A percentile compares a stretch with the other conserved stretches of the same genome.
phyloP scores from a whole-genome alignment of 495 filamentous ascomycete species.

The Neurospora intermedia region DNA sequence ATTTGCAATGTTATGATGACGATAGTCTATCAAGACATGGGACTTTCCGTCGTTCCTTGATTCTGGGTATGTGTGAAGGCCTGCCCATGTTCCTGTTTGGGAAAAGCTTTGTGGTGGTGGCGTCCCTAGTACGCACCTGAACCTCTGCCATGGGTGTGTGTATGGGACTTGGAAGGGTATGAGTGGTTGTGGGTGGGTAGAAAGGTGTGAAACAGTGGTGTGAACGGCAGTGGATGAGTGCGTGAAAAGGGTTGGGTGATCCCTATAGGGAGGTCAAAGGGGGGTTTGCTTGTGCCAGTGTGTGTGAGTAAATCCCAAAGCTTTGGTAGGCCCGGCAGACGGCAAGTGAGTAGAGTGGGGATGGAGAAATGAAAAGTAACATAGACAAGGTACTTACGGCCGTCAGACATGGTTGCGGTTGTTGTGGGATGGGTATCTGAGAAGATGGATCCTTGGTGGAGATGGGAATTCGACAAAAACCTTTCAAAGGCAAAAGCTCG shows the following conservation, averaged over 20 bases:
- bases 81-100: background rate
- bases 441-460: background rate
- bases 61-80: background rate
- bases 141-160: background rate
- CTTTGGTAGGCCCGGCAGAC: background rate
- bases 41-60: background rate
- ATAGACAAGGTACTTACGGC: slow-evolving; percentile 17
- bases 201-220: background rate
- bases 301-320: background rate
- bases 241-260: background rate
- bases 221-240: background rate
- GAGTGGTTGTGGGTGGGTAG: background rate
- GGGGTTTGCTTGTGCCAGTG: background rate
- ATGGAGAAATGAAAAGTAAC: background rate
- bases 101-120: background rate
- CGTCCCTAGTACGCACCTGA: background rate
- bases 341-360: background rate
- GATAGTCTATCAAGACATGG: background rate
- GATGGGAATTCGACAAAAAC: background rate
- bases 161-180: background rate
- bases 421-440: background rate
- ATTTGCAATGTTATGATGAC: background rate
- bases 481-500: background rate
- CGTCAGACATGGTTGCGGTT: slow-evolving; percentile 20
- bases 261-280: background rate